A percentile compares a stretch with the other conserved stretches of the same genome.
Evolutionary conservation across 108 stramenopile genomes (phyloP).

Genomic region (Cylindrotheca closterium): DNA sequence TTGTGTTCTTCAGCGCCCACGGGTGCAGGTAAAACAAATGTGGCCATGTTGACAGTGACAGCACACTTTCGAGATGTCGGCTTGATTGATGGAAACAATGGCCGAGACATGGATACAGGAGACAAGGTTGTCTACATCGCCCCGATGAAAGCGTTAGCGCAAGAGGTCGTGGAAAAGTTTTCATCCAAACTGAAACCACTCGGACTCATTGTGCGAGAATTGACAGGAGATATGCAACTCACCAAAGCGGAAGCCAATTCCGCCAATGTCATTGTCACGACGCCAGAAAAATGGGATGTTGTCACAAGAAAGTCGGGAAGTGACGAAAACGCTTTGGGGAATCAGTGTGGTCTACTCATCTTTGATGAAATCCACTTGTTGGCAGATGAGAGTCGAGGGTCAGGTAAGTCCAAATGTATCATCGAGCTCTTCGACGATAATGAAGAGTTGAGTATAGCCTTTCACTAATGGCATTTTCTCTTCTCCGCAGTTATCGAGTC

Average conservation of each 20-base stretch:
- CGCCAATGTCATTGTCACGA: constrained; percentile 92
- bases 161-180: constrained; percentile 99
- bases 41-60: constrained; percentile 91
- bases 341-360: constrained; percentile 93
- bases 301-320: constrained; percentile 86
- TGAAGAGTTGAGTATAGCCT: no score
- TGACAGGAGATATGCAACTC: constrained; percentile 99
- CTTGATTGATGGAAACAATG: constrained; percentile 41
- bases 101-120: constrained; percentile 48
- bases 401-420: background rate
- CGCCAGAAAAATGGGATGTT: constrained; percentile 96
- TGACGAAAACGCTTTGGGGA: constrained; percentile 84
- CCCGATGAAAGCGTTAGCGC: constrained; percentile 99
- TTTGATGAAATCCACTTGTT: constrained; percentile 98
- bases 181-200: constrained; percentile 84
- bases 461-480: background rate
- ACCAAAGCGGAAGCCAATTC: constrained; percentile 88
- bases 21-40: constrained; percentile 97
- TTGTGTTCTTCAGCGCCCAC: constrained; percentile 76
- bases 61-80: constrained; percentile 86
- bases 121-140: constrained; percentile 96
- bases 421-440: no score
- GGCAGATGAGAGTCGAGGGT: constrained; percentile 93
- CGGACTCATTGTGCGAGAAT: constrained; percentile 87
- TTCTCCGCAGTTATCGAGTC: constrained; percentile 98